These are phyloP conservation scores for Gypsophila paniculata DNA, from an alignment of 179 eudicot species.

Conservation along the genomic window DNA sequence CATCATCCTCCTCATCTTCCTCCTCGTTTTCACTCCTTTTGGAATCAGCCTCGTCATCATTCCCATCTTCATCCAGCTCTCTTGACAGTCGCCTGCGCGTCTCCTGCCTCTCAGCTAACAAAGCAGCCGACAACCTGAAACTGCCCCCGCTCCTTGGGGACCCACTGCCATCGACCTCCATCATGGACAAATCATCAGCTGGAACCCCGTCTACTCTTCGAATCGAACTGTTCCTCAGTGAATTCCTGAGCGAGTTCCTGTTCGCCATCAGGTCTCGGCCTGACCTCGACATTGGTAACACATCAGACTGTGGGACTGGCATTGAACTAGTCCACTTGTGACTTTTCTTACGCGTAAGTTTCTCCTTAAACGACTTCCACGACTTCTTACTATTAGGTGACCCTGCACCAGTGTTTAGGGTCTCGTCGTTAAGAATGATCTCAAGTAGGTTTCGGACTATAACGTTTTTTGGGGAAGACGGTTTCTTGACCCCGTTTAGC, in stretches of 20 bases:
- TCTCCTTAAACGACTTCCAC: slow-evolving; percentile 49
- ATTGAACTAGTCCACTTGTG: slow-evolving; percentile 35
- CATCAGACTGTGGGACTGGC: slow-evolving; percentile 45
- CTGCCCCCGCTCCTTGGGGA: slow-evolving; percentile 42
- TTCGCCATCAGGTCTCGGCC: slow-evolving; percentile 14
- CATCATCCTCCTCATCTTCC: slow-evolving; percentile 19
- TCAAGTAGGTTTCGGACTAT: slow-evolving; percentile 48
- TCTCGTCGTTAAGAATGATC: slow-evolving; percentile 39
- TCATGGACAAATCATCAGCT: slow-evolving; percentile 27
- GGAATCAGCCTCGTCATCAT: background rate
- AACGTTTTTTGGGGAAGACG: slow-evolving; percentile 21
- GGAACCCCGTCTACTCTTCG: slow-evolving; percentile 33
- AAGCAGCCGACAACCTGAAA: slow-evolving; percentile 38
- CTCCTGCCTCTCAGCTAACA: slow-evolving; percentile 42
- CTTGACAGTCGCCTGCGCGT: slow-evolving; percentile 29
- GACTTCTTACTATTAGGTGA: slow-evolving; percentile 28
- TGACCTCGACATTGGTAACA: slow-evolving; percentile 26
- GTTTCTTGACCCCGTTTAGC: slow-evolving; percentile 28
- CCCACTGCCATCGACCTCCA: slow-evolving; percentile 37
- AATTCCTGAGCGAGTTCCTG: slow-evolving; percentile 29
- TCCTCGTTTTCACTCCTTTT: background rate
- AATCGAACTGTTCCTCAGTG: slow-evolving; percentile 27
- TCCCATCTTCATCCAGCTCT: slow-evolving; percentile 27
- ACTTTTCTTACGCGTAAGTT: slow-evolving; percentile 40
- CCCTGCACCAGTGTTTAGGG: slow-evolving; percentile 11